Evolutionary conservation across 2,329 filamentous ascomycete species (phyloP).

Genomic region (Penicillium sp.): DNA sequence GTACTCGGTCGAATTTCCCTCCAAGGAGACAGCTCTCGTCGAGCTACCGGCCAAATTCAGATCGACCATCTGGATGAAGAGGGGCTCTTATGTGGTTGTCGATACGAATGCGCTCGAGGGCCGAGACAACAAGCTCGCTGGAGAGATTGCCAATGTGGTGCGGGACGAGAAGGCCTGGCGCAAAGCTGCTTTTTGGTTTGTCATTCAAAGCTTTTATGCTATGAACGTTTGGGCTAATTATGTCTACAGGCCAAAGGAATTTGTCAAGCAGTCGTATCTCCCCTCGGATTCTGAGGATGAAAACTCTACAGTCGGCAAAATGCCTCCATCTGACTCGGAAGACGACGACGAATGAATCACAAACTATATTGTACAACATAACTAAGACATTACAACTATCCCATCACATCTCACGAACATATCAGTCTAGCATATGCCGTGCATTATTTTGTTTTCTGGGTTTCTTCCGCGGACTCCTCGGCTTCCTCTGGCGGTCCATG

Average conservation of each 20-base stretch:
- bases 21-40: constrained; percentile 63
- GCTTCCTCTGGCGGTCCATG: constrained; percentile 19
- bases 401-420: constrained; percentile 14
- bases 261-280: constrained; percentile 61
- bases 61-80: constrained; percentile 89
- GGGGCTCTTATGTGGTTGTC: constrained; percentile 80
- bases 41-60: constrained; percentile 83
- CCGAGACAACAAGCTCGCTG: constrained; percentile 71
- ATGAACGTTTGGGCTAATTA: not conserved
- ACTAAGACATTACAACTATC: not conserved
- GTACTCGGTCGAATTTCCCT: constrained; percentile 72
- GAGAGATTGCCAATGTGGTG: constrained; percentile 90
- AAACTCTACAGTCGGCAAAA: constrained; percentile 74
- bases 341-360: constrained; percentile 49
- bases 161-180: constrained; percentile 88
- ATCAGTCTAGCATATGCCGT: not conserved
- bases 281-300: constrained; percentile 73
- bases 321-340: constrained; percentile 78
- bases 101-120: constrained; percentile 64
- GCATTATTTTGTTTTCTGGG: constrained; percentile 7
- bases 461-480: constrained; percentile 20
- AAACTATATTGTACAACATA: not conserved
- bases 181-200: constrained; percentile 81
- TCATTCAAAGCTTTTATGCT: no score
- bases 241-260: constrained; percentile 68